These are phyloP conservation scores for Begonia loranthoides DNA, from an alignment of 306 rosid genomes.

Conservation along the genomic window DNA sequence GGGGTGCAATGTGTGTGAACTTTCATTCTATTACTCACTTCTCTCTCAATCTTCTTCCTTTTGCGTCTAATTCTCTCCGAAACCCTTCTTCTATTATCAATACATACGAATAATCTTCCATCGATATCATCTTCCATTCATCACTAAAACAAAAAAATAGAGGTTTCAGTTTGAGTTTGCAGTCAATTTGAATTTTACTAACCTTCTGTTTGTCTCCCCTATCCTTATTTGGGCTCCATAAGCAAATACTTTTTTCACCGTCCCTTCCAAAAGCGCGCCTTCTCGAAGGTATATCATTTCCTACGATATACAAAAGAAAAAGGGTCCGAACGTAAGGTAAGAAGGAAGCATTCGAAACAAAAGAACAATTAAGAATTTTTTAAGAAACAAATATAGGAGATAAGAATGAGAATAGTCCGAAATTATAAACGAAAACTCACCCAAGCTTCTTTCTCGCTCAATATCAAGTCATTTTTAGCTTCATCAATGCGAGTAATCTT, in stretches of 20 bases:
- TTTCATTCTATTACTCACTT: too few relatives aligned
- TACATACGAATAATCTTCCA: too few relatives aligned
- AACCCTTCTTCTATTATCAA: too few relatives aligned
- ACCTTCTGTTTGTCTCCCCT: constrained; percentile 63
- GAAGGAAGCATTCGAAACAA: too few relatives aligned
- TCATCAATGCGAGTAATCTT: constrained; percentile 65
- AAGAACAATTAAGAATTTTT: constrained; percentile 3
- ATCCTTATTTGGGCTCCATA: constrained; percentile 87
- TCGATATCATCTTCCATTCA: too few relatives aligned
- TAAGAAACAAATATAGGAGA: not conserved
- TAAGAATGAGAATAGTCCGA: not conserved
- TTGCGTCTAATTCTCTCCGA: too few relatives aligned
- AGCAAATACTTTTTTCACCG: constrained; percentile 55
- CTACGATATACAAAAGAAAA: constrained; percentile 18
- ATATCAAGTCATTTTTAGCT: constrained; percentile 56
- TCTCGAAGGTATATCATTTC: constrained; percentile 57
- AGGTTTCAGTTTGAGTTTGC: too few relatives aligned
- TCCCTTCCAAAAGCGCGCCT: constrained; percentile 79
- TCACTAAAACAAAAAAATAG: too few relatives aligned
- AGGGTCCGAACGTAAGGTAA: too few relatives aligned
- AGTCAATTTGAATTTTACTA: too few relatives aligned
- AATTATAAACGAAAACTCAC: constrained; percentile 33
- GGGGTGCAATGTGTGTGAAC: too few relatives aligned
- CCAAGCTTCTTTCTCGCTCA: constrained; percentile 88
- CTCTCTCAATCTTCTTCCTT: too few relatives aligned